Conservation (phyloP, 768 basidiomycete genomes). For the Trametes cinnabarina region DNA sequence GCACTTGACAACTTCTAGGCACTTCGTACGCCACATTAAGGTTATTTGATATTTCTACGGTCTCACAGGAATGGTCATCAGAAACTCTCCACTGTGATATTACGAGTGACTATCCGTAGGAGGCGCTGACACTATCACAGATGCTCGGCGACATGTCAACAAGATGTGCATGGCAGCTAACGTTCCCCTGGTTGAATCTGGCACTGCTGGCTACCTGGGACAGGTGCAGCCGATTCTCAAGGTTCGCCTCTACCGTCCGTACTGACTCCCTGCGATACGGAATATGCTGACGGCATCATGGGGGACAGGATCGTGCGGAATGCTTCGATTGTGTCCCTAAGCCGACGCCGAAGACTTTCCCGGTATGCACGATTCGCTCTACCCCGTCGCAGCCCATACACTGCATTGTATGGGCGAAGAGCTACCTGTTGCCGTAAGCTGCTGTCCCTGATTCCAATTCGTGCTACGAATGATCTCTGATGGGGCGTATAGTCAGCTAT, state of each 20-base stretch:
- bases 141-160: conserved; percentile 94
- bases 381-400: conserved; percentile 98
- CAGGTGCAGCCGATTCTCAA: conserved; percentile 94
- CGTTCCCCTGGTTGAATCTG: conserved; percentile 91
- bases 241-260: conserved; percentile 45
- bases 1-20: too few species aligned
- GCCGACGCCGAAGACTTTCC: conserved; percentile 89
- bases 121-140: conserved; percentile 39
- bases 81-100: too few species aligned
- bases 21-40: too few species aligned
- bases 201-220: conserved; percentile 94
- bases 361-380: conserved; percentile 96
- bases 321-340: conserved; percentile 98
- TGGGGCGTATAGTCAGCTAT: conserved; percentile 65
- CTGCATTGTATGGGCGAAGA: conserved; percentile 99
- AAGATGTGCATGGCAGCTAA: conserved; percentile 94
- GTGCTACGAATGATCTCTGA: not conserved
- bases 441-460: not conserved
- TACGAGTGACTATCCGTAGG: too few species aligned
- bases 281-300: not conserved
- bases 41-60: too few species aligned
- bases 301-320: conserved; percentile 73
- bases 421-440: conserved; percentile 85
- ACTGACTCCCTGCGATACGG: not conserved
- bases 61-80: too few species aligned